These are phyloP conservation scores for Boletus rubroflammeus DNA, from an alignment of 768 basidiomycete genomes.

Conservation along the genomic window DNA sequence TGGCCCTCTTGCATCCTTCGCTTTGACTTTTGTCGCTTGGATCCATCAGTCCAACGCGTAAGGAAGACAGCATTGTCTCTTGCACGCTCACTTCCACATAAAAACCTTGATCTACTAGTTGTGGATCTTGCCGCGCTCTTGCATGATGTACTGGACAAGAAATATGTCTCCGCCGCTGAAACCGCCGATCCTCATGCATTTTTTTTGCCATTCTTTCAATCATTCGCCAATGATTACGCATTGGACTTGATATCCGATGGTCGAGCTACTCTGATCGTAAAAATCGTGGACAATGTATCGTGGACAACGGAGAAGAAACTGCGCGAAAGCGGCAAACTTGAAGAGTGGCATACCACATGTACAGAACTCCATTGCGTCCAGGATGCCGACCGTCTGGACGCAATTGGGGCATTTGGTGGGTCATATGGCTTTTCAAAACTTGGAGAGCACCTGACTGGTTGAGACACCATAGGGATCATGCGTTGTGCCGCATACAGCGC, in stretches of 20 bases:
- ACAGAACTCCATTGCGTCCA: constrained; percentile 79
- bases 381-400: constrained; percentile 76
- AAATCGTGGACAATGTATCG: constrained; percentile 74
- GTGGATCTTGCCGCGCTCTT: constrained; percentile 86
- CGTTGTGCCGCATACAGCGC: constrained; percentile 66
- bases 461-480: constrained; percentile 46
- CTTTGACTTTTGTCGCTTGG: constrained; percentile 1
- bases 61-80: constrained; percentile 70
- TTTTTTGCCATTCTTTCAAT: constrained; percentile 63
- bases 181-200: constrained; percentile 61
- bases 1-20: not conserved
- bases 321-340: constrained; percentile 50
- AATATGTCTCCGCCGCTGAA: constrained; percentile 61
- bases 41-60: constrained; percentile 70
- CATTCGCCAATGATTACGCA: constrained; percentile 39
- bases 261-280: constrained; percentile 51
- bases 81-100: constrained; percentile 44
- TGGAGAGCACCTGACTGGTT: not conserved
- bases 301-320: constrained; percentile 82
- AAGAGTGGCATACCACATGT: constrained; percentile 66
- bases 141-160: constrained; percentile 86
- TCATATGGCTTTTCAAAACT: not conserved
- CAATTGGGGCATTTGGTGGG: constrained; percentile 76
- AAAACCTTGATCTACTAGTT: constrained; percentile 63
- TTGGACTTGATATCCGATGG: constrained; percentile 60